Percentiles rank a stretch among this genome's conserved stretches.
Conservation (phyloP, 2,329 filamentous ascomycete genomes). For the Scorias spongiosa region DNA sequence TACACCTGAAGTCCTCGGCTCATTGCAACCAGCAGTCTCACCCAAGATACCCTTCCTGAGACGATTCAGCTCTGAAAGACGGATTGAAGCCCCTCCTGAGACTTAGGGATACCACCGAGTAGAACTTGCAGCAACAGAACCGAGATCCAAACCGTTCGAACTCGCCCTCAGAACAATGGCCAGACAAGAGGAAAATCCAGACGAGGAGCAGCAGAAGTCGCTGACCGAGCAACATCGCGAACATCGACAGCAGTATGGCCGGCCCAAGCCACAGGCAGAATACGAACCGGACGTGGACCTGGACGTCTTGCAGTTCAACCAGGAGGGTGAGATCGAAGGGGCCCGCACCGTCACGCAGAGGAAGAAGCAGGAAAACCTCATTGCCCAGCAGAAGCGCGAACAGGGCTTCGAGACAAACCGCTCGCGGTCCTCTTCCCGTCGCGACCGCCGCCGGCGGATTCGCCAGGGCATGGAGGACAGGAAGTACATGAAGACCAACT, state of each 20-base stretch:
- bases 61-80: no score
- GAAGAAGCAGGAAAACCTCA: slow-evolving; percentile 28
- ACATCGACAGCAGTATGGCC: not conserved
- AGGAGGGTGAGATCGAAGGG: slow-evolving; percentile 13
- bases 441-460: slow-evolving; percentile 32
- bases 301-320: slow-evolving; percentile 7
- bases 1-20: no score
- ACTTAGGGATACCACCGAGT: no score
- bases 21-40: no score
- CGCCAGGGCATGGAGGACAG: slow-evolving; percentile 29
- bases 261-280: not conserved
- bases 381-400: slow-evolving; percentile 16
- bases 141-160: not conserved
- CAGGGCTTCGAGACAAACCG: slow-evolving; percentile 25
- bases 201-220: not conserved
- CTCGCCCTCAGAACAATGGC: not conserved
- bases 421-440: slow-evolving; percentile 32
- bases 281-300: not conserved
- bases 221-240: not conserved
- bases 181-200: not conserved
- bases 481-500: slow-evolving; percentile 37
- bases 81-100: no score
- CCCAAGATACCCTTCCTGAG: no score
- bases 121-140: not conserved
- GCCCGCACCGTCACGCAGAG: slow-evolving; percentile 30